Evolutionary conservation across 1,284 basidiomycete genomes (phyloP).

Genomic region (Ceratorhiza oryzae-sativae): DNA sequence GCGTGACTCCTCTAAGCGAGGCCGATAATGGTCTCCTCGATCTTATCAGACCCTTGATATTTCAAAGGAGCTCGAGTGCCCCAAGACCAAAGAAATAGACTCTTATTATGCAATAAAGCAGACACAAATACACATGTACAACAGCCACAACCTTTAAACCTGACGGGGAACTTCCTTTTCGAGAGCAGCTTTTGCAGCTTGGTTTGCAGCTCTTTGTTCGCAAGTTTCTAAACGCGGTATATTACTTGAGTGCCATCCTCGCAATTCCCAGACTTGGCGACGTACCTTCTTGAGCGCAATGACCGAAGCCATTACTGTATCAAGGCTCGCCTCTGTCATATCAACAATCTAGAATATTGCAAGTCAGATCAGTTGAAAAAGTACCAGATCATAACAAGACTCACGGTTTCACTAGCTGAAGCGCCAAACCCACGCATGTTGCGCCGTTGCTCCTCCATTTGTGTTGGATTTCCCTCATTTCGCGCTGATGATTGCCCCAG

Average conservation of each 20-base stretch:
- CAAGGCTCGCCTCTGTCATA: conserved; percentile 27
- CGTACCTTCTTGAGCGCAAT: conserved; percentile 28
- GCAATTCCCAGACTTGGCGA: not conserved
- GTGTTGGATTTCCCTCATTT: conserved; percentile 20
- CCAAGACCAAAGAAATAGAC: not conserved
- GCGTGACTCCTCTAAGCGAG: conserved; percentile 37
- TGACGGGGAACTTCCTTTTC: conserved; percentile 24
- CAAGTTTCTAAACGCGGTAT: conserved; percentile 16
- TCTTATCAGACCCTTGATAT: conserved; percentile 36
- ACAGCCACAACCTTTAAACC: not conserved
- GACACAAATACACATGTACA: not conserved
- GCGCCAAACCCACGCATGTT: conserved; percentile 6
- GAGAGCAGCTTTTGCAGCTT: conserved; percentile 10
- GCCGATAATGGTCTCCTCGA: not conserved
- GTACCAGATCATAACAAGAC: not conserved
- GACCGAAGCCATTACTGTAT: conserved; percentile 31
- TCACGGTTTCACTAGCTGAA: conserved; percentile 13
- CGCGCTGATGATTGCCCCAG: conserved; percentile 30
- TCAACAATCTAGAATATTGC: conserved; percentile 9
- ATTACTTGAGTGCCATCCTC: not conserved
- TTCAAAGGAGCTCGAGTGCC: too few relatives aligned
- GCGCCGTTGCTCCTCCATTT: conserved; percentile 32
- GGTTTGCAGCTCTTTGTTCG: conserved; percentile 25
- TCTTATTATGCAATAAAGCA: not conserved
- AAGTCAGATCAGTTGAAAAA: not conserved